These are phyloP conservation scores for Phialophora tarda DNA, from an alignment of 2,329 filamentous ascomycete genomes.

Conservation along the genomic window DNA sequence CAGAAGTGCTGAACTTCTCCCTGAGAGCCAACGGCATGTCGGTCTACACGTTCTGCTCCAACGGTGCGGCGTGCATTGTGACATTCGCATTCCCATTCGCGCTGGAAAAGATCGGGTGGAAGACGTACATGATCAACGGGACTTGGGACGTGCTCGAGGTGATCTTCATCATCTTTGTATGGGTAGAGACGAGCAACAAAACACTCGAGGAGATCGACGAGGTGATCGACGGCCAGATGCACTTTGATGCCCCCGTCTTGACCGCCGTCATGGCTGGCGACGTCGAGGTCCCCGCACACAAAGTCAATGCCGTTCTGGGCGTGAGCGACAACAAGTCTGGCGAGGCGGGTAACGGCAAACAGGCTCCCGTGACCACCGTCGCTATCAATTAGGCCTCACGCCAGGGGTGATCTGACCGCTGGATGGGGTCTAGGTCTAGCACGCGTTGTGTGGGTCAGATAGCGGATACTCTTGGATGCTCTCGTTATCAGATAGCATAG, in stretches of 20 bases:
- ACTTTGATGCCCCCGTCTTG: not conserved
- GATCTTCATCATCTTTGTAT: not conserved
- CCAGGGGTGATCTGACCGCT: too few relatives aligned
- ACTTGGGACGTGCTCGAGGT: not conserved
- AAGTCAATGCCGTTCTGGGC: too few relatives aligned
- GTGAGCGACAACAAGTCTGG: too few relatives aligned
- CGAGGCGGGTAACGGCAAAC: too few relatives aligned
- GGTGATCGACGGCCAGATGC: not conserved
- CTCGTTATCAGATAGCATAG: too few relatives aligned
- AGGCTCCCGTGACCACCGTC: too few relatives aligned
- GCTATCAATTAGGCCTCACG: too few relatives aligned
- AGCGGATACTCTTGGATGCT: too few relatives aligned
- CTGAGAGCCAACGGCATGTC: not conserved
- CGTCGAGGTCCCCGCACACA: too few relatives aligned
- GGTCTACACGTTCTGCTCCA: not conserved
- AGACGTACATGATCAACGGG: not conserved
- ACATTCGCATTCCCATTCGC: not conserved
- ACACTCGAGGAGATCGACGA: constrained; percentile 1
- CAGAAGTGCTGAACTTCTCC: not conserved
- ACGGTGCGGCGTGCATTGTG: not conserved
- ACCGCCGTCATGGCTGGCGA: too few relatives aligned
- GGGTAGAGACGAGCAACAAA: not conserved
- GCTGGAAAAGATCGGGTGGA: not conserved
- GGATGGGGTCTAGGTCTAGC: too few relatives aligned
- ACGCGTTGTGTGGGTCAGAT: too few relatives aligned